Evolutionary conservation across 305 asterid genomes (phyloP), one percentile per base, ranked within the genome.

Genomic region (Plantago coronopus): DNA sequence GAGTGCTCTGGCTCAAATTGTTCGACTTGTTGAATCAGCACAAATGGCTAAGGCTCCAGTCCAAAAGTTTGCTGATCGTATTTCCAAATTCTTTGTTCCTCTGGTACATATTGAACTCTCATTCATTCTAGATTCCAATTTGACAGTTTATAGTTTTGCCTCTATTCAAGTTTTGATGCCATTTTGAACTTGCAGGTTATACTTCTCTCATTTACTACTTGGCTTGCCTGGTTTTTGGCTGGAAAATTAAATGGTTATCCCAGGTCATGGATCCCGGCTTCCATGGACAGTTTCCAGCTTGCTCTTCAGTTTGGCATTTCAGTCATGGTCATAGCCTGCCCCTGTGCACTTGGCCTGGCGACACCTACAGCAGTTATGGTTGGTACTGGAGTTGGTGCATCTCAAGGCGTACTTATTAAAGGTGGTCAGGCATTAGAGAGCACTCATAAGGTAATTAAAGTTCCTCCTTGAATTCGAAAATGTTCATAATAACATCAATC

Each of bases 291-390:
- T 64, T 83, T 87, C 60, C 89, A 87, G 79, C 89, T 84, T 15
- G 94, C 95, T 27, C 89, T 89, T 49, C 91, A 86, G 71, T 87
- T 87, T 68, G 95, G 91, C 27, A 87, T 89, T 54, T 89, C 97
- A 2, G 95, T 89, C 3, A 83, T 89, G 97, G 95, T 87, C 44
- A 87, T 89, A 69, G 95, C 97, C 40, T 89, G 95, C 73, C 95
- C 97, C 0, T 89, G 97, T 65, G 97, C 95, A 25, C 95, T 87
- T 61, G 97, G 95, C 67, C 75, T 89, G 61, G 97, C 95, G 60
- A 89, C 97, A 57, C 97, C 95, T 21, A 87, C 95, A 0, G 94
- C 95, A 25, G 91, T 89, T 46, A 89, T 89, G 97, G 97, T 89
- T 62, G 94, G 95, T 13, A 87, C 91, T n/a, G 91, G 94, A 44